phyloP scores from a whole-genome alignment of 768 basidiomycete species.

The Podaxis sp. region DNA sequence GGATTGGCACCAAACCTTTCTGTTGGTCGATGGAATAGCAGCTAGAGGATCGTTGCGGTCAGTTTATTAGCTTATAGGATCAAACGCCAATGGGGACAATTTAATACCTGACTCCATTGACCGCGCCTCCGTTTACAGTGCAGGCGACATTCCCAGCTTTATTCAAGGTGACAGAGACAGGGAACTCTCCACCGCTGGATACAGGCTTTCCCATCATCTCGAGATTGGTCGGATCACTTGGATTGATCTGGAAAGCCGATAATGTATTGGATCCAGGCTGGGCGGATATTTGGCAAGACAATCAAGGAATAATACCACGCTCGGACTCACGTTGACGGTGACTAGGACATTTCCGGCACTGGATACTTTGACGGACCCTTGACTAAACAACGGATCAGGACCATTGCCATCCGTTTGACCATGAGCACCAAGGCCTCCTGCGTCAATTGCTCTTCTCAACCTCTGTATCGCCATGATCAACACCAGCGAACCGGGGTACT shows the following conservation, averaged over 20 bases:
- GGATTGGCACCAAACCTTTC: constrained; percentile 37
- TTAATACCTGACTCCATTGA: constrained; percentile 37
- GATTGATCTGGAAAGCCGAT: constrained; percentile 40
- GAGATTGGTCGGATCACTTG: constrained; percentile 40
- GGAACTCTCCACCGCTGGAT: constrained; percentile 49
- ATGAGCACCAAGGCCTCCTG: too few relatives aligned
- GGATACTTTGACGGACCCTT: constrained; percentile 33
- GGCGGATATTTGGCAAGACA: background rate
- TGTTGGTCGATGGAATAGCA: constrained; percentile 45
- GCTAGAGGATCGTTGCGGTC: constrained; percentile 21
- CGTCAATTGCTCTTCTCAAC: too few relatives aligned
- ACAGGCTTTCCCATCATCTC: constrained; percentile 43
- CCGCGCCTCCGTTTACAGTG: constrained; percentile 42
- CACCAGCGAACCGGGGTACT: too few relatives aligned
- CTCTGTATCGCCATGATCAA: too few relatives aligned
- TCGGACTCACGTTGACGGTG: constrained; percentile 33
- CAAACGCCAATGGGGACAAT: constrained; percentile 20
- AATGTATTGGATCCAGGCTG: constrained; percentile 50
- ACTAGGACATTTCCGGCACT: constrained; percentile 32
- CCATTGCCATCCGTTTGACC: too few relatives aligned
- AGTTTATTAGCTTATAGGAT: background rate
- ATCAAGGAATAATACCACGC: background rate
- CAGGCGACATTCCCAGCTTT: constrained; percentile 32
- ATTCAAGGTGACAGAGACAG: constrained; percentile 43
- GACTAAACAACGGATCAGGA: constrained; percentile 21